Evolutionary conservation across 768 basidiomycete genomes (phyloP).

Genomic region (Termitomyces eurrhizus): DNA sequence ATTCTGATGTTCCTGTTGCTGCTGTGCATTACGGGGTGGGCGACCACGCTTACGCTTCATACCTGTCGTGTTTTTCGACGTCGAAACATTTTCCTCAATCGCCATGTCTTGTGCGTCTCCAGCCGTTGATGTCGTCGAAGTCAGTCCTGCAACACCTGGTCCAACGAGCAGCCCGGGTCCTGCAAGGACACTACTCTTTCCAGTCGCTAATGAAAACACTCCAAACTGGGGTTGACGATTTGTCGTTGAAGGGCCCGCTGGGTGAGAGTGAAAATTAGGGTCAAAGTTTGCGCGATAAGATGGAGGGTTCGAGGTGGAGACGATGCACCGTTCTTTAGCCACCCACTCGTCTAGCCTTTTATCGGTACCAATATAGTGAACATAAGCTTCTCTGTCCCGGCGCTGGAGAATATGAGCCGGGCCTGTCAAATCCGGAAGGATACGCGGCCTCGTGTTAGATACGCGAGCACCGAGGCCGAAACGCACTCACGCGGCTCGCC

Average conservation of each 20-base stretch:
- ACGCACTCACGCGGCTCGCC: slow-evolving; percentile 20
- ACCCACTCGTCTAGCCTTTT: slow-evolving; percentile 78
- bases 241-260: neutral
- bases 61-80: neutral
- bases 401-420: slow-evolving; percentile 51
- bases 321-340: slow-evolving; percentile 37
- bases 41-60: slow-evolving; percentile 14
- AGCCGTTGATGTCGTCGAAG: neutral
- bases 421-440: slow-evolving; percentile 25
- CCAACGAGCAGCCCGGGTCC: slow-evolving; percentile 1
- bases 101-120: slow-evolving; percentile 1
- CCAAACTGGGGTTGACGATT: neutral
- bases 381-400: slow-evolving; percentile 51
- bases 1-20: neutral
- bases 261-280: neutral
- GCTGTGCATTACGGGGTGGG: neutral
- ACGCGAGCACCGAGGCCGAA: slow-evolving; percentile 9
- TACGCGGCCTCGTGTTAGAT: slow-evolving; percentile 14
- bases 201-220: slow-evolving; percentile 1
- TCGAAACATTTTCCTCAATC: neutral
- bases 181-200: slow-evolving; percentile 1
- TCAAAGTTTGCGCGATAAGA: neutral
- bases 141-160: slow-evolving; percentile 9
- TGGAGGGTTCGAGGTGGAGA: slow-evolving; percentile 3
- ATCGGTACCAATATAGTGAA: slow-evolving; percentile 71